These are phyloP conservation scores for Rhazya stricta DNA, from an alignment of 257 asterid genomes.

Conservation along the genomic window DNA sequence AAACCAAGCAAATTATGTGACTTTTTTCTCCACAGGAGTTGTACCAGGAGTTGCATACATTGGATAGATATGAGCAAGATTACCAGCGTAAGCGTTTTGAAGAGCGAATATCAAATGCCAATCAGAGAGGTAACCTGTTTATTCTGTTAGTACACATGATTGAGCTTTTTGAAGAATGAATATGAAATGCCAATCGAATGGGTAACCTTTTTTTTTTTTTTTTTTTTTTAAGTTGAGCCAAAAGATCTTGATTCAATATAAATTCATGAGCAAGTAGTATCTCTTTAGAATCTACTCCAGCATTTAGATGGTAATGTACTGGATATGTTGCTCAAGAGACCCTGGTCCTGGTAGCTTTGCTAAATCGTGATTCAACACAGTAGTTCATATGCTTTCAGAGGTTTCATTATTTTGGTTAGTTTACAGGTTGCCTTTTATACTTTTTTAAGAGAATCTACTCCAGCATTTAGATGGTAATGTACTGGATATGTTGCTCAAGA, in stretches of 20 bases:
- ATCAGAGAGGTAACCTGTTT: constrained; percentile 43
- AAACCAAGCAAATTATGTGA: constrained; percentile 7
- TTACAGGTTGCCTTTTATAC: too few relatives aligned
- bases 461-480: background rate
- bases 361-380: background rate
- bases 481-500: background rate
- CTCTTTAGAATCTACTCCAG: background rate
- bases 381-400: background rate
- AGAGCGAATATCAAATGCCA: constrained; percentile 34
- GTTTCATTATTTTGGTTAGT: background rate
- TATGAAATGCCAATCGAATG: constrained; percentile 32
- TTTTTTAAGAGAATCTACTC: background rate
- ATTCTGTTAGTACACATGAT: constrained; percentile 8
- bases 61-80: constrained; percentile 57
- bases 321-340: background rate
- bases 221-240: background rate
- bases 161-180: constrained; percentile 40
- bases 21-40: constrained; percentile 48
- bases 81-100: constrained; percentile 43
- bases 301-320: background rate
- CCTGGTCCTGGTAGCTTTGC: background rate
- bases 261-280: background rate
- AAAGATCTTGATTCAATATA: background rate
- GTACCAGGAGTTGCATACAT: constrained; percentile 55
- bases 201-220: constrained; percentile 30